A percentile compares a stretch with the other conserved stretches of the same genome.
Conservation (phyloP, 495 filamentous ascomycete species). For the Penicillium salamii region DNA sequence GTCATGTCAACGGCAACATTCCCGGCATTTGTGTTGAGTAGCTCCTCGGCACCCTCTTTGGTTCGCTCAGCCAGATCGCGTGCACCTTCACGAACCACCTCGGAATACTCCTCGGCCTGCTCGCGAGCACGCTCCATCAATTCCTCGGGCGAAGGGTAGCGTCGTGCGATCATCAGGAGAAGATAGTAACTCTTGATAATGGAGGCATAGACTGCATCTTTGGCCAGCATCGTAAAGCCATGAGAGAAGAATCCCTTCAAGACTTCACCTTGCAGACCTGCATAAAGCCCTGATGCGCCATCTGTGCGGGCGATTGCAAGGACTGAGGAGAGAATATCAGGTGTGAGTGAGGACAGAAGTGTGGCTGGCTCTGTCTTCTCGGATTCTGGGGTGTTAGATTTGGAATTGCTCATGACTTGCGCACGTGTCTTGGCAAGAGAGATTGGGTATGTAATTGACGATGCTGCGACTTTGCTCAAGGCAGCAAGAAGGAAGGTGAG, state of each 20-base stretch:
- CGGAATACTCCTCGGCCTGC: conserved; percentile 43
- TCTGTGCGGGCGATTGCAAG: conserved; percentile 62
- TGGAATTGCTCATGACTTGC: conserved; percentile 46
- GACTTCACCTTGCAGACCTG: conserved; percentile 73
- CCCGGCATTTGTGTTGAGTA: conserved; percentile 26
- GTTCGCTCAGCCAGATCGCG: conserved; percentile 35
- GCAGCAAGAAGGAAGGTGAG: conserved; percentile 75
- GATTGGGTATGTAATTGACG: conserved; percentile 80
- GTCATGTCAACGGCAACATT: conserved; percentile 36
- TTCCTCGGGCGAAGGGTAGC: conserved; percentile 45
- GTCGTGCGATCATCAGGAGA: conserved; percentile 34
- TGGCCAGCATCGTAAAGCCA: conserved; percentile 86
- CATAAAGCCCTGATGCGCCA: conserved; percentile 69
- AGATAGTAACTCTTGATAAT: conserved; percentile 68
- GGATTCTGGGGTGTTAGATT: not conserved
- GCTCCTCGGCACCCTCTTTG: conserved; percentile 25
- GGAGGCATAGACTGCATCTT: conserved; percentile 73
- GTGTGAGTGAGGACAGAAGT: conserved; percentile 20
- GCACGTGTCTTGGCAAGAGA: conserved; percentile 76
- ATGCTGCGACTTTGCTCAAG: conserved; percentile 75
- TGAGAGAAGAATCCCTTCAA: conserved; percentile 84
- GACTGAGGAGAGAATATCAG: conserved; percentile 62
- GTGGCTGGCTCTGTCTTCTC: conserved; percentile 4
- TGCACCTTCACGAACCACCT: conserved; percentile 42
- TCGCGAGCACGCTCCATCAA: conserved; percentile 41